Conservation (phyloP, 768 basidiomycete species). For the Inosperma sp. region DNA sequence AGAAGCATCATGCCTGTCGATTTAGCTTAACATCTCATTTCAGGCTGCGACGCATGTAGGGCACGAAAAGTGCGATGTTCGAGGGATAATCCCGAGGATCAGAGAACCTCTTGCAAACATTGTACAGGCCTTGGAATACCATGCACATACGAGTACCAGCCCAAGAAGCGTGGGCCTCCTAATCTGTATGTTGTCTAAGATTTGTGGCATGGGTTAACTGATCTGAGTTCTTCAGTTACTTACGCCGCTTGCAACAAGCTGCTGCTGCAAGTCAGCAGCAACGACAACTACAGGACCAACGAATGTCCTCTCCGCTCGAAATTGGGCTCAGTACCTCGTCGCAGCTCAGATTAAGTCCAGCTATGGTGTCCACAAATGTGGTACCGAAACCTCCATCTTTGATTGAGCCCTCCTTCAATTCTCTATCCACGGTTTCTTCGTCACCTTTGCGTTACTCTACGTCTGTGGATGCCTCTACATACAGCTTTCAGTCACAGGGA, state of each 20-base stretch:
- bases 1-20: not conserved
- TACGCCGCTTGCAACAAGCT: slow-evolving; percentile 77
- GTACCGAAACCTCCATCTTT: slow-evolving; percentile 46
- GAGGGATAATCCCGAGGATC: slow-evolving; percentile 71
- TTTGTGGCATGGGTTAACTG: not conserved
- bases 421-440: slow-evolving; percentile 42
- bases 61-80: slow-evolving; percentile 85
- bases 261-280: slow-evolving; percentile 41
- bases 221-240: slow-evolving; percentile 45
- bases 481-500: slow-evolving; percentile 44
- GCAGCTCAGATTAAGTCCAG: slow-evolving; percentile 46
- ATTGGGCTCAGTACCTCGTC: slow-evolving; percentile 44
- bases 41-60: slow-evolving; percentile 84
- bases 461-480: slow-evolving; percentile 62
- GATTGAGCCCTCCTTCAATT: slow-evolving; percentile 46
- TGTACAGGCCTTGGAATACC: slow-evolving; percentile 76
- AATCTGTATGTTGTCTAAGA: slow-evolving; percentile 64
- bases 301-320: slow-evolving; percentile 27
- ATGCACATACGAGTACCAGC: slow-evolving; percentile 90
- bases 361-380: slow-evolving; percentile 43
- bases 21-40: slow-evolving; percentile 12
- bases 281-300: slow-evolving; percentile 32
- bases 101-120: slow-evolving; percentile 80
- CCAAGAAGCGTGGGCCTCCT: slow-evolving; percentile 90
- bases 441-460: slow-evolving; percentile 70